A percentile compares a stretch with the other conserved stretches of the same genome.
Evolutionary conservation across 768 basidiomycete species (phyloP).

Genomic region (button mushroom (Agaricus bisporus)): DNA sequence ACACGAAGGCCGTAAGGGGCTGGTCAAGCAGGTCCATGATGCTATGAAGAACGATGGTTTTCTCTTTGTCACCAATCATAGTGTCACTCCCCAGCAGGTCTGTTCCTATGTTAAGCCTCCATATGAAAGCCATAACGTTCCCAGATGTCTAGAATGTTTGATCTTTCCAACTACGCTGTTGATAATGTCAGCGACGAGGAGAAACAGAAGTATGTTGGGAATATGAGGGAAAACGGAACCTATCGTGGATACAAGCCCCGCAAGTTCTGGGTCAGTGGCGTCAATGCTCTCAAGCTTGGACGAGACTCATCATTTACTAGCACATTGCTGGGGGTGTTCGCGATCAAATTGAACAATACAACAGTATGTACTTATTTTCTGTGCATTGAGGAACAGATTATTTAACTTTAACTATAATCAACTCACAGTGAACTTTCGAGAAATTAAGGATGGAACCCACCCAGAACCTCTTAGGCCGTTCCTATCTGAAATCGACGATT

Average conservation of each 20-base stretch:
- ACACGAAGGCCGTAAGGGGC: slow-evolving; percentile 25
- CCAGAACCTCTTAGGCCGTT: slow-evolving; percentile 31
- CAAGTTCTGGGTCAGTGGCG: slow-evolving; percentile 36
- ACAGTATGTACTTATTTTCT: slow-evolving; percentile 21
- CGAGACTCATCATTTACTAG: slow-evolving; percentile 15
- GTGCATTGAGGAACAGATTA: background rate
- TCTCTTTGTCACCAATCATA: slow-evolving; percentile 46
- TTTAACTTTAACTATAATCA: background rate
- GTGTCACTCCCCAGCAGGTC: slow-evolving; percentile 35
- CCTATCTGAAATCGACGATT: slow-evolving; percentile 28
- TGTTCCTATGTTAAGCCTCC: background rate
- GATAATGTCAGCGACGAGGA: slow-evolving; percentile 33
- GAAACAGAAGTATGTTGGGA: slow-evolving; percentile 31
- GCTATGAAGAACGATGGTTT: slow-evolving; percentile 37
- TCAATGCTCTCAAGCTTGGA: background rate
- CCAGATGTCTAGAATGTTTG: slow-evolving; percentile 33
- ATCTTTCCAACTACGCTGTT: slow-evolving; percentile 41
- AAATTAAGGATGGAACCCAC: slow-evolving; percentile 27
- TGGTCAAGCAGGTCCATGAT: slow-evolving; percentile 33
- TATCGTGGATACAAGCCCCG: slow-evolving; percentile 50
- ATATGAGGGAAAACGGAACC: slow-evolving; percentile 36
- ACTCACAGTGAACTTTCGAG: slow-evolving; percentile 24
- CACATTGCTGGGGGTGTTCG: slow-evolving; percentile 33
- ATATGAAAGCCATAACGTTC: background rate
- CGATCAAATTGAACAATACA: slow-evolving; percentile 42